Conservation (phyloP, 129 eudicot genomes). For the Arctium minus region DNA sequence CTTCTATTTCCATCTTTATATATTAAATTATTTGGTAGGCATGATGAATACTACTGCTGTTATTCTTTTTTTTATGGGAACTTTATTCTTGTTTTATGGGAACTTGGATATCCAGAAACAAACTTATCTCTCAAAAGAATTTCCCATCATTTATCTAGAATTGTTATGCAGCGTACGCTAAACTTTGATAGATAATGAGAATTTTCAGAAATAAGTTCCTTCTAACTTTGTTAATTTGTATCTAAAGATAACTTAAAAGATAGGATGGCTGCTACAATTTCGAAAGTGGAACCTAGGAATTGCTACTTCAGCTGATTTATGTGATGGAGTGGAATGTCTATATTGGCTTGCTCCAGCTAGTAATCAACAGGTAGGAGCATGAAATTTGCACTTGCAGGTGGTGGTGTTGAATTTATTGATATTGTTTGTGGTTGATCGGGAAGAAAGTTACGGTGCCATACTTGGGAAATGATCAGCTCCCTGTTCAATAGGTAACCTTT, state of each 20-base stretch:
- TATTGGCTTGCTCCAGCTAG: conserved; percentile 49
- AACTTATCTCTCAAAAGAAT: not conserved
- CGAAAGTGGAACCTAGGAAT: conserved; percentile 41
- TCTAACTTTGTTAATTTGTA: not conserved
- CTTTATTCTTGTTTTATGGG: too few relatives aligned
- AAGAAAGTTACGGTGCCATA: conserved; percentile 51
- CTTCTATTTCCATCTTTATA: too few relatives aligned
- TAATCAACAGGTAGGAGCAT: not conserved
- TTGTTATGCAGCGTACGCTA: not conserved
- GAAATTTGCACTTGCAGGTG: too few relatives aligned
- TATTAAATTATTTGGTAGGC: not conserved
- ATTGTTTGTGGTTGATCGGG: conserved; percentile 20
- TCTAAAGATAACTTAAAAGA: too few relatives aligned
- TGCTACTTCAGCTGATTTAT: conserved; percentile 42
- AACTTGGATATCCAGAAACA: not conserved
- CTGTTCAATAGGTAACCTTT: too few relatives aligned
- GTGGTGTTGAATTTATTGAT: conserved; percentile 11
- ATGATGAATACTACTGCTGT: not conserved
- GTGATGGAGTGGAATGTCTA: conserved; percentile 42
- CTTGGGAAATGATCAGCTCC: too few relatives aligned
- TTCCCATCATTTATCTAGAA: not conserved
- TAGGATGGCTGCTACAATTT: conserved; percentile 43
- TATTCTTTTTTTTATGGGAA: not conserved
- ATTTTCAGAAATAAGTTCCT: not conserved
- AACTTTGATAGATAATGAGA: not conserved